Conservation (phyloP, 129 eudicot species). For the Heracleum sosnowskyi region DNA sequence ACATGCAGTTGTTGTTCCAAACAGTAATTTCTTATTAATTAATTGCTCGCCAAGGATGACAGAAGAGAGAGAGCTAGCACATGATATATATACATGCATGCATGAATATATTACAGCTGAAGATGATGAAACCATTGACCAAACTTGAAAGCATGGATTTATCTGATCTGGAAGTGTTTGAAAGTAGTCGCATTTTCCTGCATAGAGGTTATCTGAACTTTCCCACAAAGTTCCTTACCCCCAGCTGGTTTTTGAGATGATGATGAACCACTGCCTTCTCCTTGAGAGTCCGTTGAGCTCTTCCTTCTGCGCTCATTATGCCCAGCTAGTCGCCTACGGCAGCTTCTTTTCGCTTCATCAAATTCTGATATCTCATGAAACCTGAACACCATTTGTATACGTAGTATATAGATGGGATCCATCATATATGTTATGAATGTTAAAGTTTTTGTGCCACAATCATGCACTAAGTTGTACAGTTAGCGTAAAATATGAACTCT, state of each 20-base stretch:
- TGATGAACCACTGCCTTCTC: neutral
- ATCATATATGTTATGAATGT: neutral
- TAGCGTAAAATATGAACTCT: neutral
- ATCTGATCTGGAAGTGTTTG: slow-evolving; percentile 33
- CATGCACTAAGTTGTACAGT: neutral
- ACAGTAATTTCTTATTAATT: neutral
- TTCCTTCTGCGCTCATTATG: slow-evolving; percentile 69
- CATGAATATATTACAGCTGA: slow-evolving; percentile 7
- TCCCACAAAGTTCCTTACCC: slow-evolving; percentile 31
- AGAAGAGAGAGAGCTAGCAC: slow-evolving; percentile 59
- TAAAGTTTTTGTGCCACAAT: too few species aligned
- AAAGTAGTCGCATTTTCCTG: slow-evolving; percentile 28
- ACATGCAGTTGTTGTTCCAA: neutral
- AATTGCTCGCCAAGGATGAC: slow-evolving; percentile 24
- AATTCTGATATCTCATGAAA: slow-evolving; percentile 64
- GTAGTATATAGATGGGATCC: neutral
- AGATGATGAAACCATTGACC: neutral
- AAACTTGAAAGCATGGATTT: slow-evolving; percentile 7
- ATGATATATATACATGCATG: neutral
- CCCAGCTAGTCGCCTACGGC: slow-evolving; percentile 62
- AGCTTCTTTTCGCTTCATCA: slow-evolving; percentile 70
- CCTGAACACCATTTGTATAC: slow-evolving; percentile 13
- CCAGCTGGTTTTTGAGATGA: slow-evolving; percentile 8
- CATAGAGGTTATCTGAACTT: slow-evolving; percentile 20
- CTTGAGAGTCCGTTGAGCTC: slow-evolving; percentile 28